These are phyloP conservation scores for Starmerella bombi DNA, from an alignment of 805 yeast species.

Conservation along the genomic window DNA sequence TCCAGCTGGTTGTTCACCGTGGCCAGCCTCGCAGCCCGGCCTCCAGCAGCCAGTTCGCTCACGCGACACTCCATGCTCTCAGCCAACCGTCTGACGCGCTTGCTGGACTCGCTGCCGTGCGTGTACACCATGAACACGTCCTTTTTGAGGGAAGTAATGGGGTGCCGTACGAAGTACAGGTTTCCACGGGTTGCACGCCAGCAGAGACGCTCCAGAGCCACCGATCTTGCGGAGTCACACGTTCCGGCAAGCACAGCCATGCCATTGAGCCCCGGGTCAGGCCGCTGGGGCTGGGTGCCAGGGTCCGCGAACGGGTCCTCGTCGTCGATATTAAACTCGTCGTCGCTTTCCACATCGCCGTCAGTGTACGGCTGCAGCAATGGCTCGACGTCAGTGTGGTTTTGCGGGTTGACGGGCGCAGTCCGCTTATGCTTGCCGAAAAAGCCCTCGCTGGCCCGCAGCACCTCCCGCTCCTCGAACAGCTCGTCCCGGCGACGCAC, in stretches of 20 bases:
- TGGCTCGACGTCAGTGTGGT: slow-evolving; percentile 24
- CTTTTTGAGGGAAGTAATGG: slow-evolving; percentile 52
- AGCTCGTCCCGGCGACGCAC: slow-evolving; percentile 46
- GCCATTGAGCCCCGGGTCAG: slow-evolving; percentile 3
- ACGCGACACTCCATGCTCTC: slow-evolving; percentile 79
- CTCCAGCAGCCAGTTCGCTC: slow-evolving; percentile 44
- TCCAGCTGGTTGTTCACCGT: slow-evolving; percentile 36
- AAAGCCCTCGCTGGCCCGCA: slow-evolving; percentile 35
- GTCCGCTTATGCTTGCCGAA: slow-evolving; percentile 21
- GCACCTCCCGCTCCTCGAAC: slow-evolving; percentile 56
- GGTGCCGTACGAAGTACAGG: slow-evolving; percentile 59
- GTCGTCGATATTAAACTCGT: slow-evolving; percentile 17
- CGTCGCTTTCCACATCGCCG: slow-evolving; percentile 4
- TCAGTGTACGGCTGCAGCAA: slow-evolving; percentile 22
- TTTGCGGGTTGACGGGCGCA: neutral
- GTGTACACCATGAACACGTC: slow-evolving; percentile 81
- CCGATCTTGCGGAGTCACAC: slow-evolving; percentile 55
- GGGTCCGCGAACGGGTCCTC: slow-evolving; percentile 12
- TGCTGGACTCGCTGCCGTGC: slow-evolving; percentile 65
- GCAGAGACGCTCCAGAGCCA: slow-evolving; percentile 61
- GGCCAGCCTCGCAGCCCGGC: slow-evolving; percentile 23
- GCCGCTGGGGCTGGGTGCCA: neutral
- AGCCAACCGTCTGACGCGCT: slow-evolving; percentile 64
- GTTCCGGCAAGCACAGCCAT: slow-evolving; percentile 58
- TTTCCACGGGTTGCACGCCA: slow-evolving; percentile 95